These are phyloP conservation scores for Fusarium devonianum DNA, from an alignment of 2,329 filamentous ascomycete species.

Conservation along the genomic window DNA sequence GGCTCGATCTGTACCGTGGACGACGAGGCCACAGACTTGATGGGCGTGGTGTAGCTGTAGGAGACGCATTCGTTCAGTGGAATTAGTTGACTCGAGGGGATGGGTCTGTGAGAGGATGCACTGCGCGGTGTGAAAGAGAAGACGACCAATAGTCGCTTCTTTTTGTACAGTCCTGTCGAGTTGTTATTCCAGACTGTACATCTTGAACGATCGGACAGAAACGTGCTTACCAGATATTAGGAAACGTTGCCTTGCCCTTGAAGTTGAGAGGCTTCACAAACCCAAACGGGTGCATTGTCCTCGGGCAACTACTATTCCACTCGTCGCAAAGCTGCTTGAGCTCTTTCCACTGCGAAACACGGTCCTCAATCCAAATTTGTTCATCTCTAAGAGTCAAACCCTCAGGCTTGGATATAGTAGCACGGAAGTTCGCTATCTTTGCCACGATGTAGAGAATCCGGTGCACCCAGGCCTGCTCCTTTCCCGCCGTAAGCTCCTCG, in stretches of 20 bases:
- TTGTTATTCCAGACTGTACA: neutral
- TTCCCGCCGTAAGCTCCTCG: conserved; percentile 55
- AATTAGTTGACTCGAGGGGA: conserved; percentile 68
- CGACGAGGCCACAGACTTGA: conserved; percentile 88
- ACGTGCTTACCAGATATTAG: conserved; percentile 76
- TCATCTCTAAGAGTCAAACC: conserved; percentile 68
- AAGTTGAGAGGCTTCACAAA: conserved; percentile 75
- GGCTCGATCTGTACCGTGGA: conserved; percentile 81
- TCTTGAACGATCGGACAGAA: neutral
- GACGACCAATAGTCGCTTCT: conserved; percentile 78
- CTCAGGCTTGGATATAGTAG: conserved; percentile 68
- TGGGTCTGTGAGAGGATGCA: conserved; percentile 82
- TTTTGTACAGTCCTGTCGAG: conserved; percentile 76
- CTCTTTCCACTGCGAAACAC: conserved; percentile 77
- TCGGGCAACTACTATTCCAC: conserved; percentile 81
- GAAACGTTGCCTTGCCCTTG: conserved; percentile 76
- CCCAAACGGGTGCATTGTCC: conserved; percentile 86
- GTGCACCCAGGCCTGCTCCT: conserved; percentile 83
- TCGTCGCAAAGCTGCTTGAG: conserved; percentile 83
- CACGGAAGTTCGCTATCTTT: conserved; percentile 85
- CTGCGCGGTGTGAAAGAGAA: conserved; percentile 90
- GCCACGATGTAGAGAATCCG: conserved; percentile 88
- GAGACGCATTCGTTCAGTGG: conserved; percentile 70
- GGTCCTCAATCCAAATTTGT: conserved; percentile 67
- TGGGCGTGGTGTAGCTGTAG: conserved; percentile 78